Evolutionary conservation across 2,329 filamentous ascomycete genomes (phyloP).

Genomic region (Tolypocladium tundrense): DNA sequence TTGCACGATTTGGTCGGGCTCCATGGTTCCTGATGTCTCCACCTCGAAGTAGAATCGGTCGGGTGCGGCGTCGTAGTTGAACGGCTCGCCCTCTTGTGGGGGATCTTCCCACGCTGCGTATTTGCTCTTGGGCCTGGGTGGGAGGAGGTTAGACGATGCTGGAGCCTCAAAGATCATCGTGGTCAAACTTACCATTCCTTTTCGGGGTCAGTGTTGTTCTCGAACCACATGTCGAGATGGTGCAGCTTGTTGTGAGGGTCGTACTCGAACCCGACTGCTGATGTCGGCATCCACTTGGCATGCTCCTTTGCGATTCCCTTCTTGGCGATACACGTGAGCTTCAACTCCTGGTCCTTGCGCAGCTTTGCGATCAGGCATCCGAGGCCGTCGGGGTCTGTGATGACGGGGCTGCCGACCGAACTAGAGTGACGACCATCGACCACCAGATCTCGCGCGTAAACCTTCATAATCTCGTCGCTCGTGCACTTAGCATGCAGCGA

Average conservation of each 20-base stretch:
- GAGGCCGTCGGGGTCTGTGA: conserved; percentile 69
- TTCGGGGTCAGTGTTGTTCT: conserved; percentile 58
- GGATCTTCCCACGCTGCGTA: conserved; percentile 74
- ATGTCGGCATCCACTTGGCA: conserved; percentile 91
- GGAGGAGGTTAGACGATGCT: not conserved
- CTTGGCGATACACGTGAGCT: conserved; percentile 87
- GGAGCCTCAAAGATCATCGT: too few species aligned
- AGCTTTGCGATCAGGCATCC: conserved; percentile 87
- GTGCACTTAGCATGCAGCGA: conserved; percentile 79
- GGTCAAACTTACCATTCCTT: conserved; percentile 64
- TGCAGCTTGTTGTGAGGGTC: conserved; percentile 93
- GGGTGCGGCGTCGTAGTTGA: conserved; percentile 83
- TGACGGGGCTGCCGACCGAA: conserved; percentile 71
- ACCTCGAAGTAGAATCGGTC: conserved; percentile 87
- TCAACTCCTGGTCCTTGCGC: conserved; percentile 78
- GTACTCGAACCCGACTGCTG: conserved; percentile 94
- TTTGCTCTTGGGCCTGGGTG: conserved; percentile 63
- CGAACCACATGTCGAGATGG: conserved; percentile 92
- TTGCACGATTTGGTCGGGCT: conserved; percentile 81
- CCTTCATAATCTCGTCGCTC: conserved; percentile 79
- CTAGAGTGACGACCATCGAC: conserved; percentile 61
- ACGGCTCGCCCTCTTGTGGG: conserved; percentile 70
- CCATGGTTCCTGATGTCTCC: conserved; percentile 77
- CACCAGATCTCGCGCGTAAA: conserved; percentile 83
- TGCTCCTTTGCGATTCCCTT: conserved; percentile 99